Conservation (phyloP, 805 yeast genomes). For the Lipomyces lipofer region DNA sequence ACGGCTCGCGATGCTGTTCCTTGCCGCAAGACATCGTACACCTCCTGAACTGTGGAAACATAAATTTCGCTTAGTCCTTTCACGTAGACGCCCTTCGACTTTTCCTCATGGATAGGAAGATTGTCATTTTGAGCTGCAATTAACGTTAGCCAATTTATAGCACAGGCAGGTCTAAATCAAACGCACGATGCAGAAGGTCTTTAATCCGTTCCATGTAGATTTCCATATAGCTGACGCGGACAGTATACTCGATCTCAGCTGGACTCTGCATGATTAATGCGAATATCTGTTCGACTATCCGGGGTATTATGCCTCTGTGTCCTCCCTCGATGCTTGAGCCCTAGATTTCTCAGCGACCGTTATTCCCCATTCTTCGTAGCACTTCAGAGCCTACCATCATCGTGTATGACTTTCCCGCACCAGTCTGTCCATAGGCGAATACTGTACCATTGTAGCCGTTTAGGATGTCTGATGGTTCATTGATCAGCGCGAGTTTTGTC, state of each 20-base stretch:
- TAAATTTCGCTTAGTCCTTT: slow-evolving; percentile 65
- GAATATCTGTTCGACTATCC: slow-evolving; percentile 68
- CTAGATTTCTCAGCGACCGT: too few relatives aligned
- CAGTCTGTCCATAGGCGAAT: slow-evolving; percentile 77
- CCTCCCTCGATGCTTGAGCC: slow-evolving; percentile 50
- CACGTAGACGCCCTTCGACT: slow-evolving; percentile 65
- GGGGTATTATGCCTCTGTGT: slow-evolving; percentile 68
- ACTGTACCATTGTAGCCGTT: slow-evolving; percentile 78
- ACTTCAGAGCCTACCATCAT: slow-evolving; percentile 49
- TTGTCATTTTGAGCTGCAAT: slow-evolving; percentile 37
- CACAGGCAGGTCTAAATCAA: not conserved
- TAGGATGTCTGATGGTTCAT: slow-evolving; percentile 49
- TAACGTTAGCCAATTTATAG: not conserved
- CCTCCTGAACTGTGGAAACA: slow-evolving; percentile 59
- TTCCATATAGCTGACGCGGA: slow-evolving; percentile 75
- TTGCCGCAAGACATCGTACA: slow-evolving; percentile 55
- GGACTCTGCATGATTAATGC: slow-evolving; percentile 49
- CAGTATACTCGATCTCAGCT: slow-evolving; percentile 60
- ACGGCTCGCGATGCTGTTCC: slow-evolving; percentile 61
- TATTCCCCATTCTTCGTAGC: not conserved
- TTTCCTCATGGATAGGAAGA: slow-evolving; percentile 63
- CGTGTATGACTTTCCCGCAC: slow-evolving; percentile 74
- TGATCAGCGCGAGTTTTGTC: not conserved
- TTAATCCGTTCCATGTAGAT: slow-evolving; percentile 74
- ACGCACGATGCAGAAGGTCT: slow-evolving; percentile 59